These are phyloP conservation scores for Pythium grandisporangium DNA, from an alignment of 352 stramenopile species.

Conservation along the genomic window DNA sequence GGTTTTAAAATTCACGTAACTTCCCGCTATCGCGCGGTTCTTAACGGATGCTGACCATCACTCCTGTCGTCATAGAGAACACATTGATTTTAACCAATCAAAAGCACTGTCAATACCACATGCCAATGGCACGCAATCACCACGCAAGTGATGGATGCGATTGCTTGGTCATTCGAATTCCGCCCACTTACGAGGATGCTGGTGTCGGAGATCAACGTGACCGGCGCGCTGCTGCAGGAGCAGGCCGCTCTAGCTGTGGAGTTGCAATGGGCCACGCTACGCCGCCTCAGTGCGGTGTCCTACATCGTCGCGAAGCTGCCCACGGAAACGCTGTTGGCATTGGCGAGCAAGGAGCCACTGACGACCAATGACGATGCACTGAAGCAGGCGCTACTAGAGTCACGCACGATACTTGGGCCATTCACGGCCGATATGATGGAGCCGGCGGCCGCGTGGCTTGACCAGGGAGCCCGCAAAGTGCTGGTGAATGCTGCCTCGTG, in stretches of 20 bases:
- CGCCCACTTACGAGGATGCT: conserved; percentile 23
- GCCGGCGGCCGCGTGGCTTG: conserved; percentile 42
- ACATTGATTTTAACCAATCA: too few relatives aligned
- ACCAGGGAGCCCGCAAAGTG: conserved; percentile 47
- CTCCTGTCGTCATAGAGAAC: too few relatives aligned
- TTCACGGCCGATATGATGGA: conserved; percentile 55
- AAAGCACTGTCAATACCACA: too few relatives aligned
- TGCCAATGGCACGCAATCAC: too few relatives aligned
- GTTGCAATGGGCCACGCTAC: conserved; percentile 9
- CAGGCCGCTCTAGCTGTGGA: background rate
- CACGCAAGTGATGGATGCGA: too few relatives aligned
- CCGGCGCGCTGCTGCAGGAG: background rate
- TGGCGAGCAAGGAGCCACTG: conserved; percentile 9
- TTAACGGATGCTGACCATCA: too few relatives aligned
- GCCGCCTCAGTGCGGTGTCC: conserved; percentile 35
- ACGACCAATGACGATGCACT: conserved; percentile 18
- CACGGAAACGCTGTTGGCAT: conserved; percentile 14
- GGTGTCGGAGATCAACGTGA: conserved; percentile 14
- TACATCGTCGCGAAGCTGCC: conserved; percentile 28
- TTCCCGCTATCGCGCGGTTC: too few relatives aligned
- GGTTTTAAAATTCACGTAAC: too few relatives aligned
- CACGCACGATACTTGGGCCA: conserved; percentile 45
- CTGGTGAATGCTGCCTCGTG: conserved; percentile 35
- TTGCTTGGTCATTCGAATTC: too few relatives aligned
- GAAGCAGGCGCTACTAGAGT: conserved; percentile 32